Conservation (phyloP, 1,284 basidiomycete species). For the Schizophyllum amplum region DNA sequence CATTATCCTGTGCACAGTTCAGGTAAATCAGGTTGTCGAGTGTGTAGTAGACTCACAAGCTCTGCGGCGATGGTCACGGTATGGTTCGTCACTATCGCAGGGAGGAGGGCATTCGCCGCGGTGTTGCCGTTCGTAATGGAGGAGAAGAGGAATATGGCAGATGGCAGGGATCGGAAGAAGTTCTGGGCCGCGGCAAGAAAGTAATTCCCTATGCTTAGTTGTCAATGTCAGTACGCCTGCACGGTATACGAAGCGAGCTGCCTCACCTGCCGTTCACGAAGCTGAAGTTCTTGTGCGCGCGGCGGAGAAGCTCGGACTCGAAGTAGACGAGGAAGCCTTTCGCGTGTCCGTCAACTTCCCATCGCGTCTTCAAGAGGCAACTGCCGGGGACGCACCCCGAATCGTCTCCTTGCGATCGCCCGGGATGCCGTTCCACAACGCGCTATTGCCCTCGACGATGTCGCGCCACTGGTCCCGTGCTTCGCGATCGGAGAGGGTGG, state of each 20-base stretch:
- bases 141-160: conserved; percentile 93
- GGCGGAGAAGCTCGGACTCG: conserved; percentile 77
- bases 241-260: not conserved
- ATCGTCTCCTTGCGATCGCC: conserved; percentile 89
- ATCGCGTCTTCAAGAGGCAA: not conserved
- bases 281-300: conserved; percentile 89
- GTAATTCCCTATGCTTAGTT: conserved; percentile 73
- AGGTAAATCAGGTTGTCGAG: conserved; percentile 4
- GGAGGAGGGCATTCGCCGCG: conserved; percentile 68
- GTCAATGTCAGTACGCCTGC: not conserved
- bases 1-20: conserved; percentile 52
- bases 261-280: conserved; percentile 76
- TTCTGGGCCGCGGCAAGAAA: conserved; percentile 80
- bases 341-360: not conserved
- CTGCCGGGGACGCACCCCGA: conserved; percentile 45
- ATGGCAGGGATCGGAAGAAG: conserved; percentile 86
- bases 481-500: conserved; percentile 56
- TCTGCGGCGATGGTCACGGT: conserved; percentile 97
- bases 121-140: conserved; percentile 72
- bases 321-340: conserved; percentile 87
- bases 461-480: conserved; percentile 89
- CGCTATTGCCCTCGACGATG: conserved; percentile 85
- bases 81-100: conserved; percentile 91
- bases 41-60: conserved; percentile 46
- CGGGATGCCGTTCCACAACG: conserved; percentile 84